These are phyloP conservation scores for Phytopythium ostracodes DNA, from an alignment of 352 stramenopile genomes.

Conservation along the genomic window DNA sequence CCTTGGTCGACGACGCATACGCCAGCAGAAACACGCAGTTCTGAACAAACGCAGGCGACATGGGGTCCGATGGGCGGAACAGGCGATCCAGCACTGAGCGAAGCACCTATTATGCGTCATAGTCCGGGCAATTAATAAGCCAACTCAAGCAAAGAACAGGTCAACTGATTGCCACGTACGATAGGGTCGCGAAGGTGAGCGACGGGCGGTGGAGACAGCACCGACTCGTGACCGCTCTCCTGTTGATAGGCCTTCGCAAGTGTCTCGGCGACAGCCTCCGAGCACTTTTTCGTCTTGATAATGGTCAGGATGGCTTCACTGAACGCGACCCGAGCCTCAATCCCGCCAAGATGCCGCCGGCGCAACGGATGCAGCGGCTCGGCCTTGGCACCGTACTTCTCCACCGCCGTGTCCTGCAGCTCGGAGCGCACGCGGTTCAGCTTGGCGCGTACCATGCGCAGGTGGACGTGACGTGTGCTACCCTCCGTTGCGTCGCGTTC, in stretches of 20 bases:
- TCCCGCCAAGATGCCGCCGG: conserved; percentile 38
- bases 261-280: conserved; percentile 45
- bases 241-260: conserved; percentile 68
- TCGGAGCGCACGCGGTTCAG: conserved; percentile 68
- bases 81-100: conserved; percentile 68
- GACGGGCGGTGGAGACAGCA: conserved; percentile 39
- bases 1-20: conserved; percentile 71
- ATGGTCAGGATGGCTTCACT: conserved; percentile 75
- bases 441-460: conserved; percentile 64
- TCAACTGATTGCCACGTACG: conserved; percentile 29
- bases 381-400: conserved; percentile 62
- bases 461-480: conserved; percentile 32
- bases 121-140: background rate
- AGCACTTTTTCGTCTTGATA: conserved; percentile 72
- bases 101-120: conserved; percentile 41
- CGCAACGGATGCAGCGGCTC: conserved; percentile 74
- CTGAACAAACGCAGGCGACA: conserved; percentile 48
- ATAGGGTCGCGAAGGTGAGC: conserved; percentile 69
- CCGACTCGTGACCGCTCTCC: conserved; percentile 5
- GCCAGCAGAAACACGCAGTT: conserved; percentile 72
- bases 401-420: conserved; percentile 65
- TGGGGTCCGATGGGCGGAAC: conserved; percentile 74
- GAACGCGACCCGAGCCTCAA: conserved; percentile 50
- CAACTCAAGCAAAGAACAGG: too few relatives aligned
- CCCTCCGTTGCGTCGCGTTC: conserved; percentile 28